Conservation (phyloP, 1,284 basidiomycete genomes). For the Rhodofomes roseus region DNA sequence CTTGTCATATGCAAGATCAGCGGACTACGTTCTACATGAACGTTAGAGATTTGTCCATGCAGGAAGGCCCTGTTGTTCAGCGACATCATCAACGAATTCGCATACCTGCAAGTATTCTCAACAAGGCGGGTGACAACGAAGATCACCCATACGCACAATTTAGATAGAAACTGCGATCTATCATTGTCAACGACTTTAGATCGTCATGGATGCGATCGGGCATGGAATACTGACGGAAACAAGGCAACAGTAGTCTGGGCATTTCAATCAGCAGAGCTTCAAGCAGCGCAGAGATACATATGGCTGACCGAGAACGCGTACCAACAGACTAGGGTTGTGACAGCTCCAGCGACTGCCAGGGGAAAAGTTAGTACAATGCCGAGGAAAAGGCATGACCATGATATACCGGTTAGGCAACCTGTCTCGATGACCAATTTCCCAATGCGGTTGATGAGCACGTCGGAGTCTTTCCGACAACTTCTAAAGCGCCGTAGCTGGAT, state of each 20-base stretch:
- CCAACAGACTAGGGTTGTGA: neutral
- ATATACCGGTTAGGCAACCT: neutral
- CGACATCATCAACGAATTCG: neutral
- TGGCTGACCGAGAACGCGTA: neutral
- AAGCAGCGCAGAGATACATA: neutral
- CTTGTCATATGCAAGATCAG: neutral
- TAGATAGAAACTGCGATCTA: neutral
- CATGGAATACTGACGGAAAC: neutral
- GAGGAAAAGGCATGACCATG: neutral
- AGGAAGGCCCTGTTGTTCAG: constrained; percentile 1
- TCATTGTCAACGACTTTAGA: neutral
- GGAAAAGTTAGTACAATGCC: neutral
- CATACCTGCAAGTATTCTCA: neutral
- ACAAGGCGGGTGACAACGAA: neutral
- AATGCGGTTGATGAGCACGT: neutral
- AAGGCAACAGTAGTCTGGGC: neutral
- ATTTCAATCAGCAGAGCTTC: neutral
- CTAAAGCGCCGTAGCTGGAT: neutral
- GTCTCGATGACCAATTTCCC: neutral
- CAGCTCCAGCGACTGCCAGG: neutral
- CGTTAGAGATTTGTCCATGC: neutral
- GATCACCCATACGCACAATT: neutral
- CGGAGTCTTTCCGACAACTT: neutral
- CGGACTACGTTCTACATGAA: neutral
- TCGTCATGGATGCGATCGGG: neutral